phyloP scores from a whole-genome alignment of 2,329 filamentous ascomycete genomes.

The Pyricularia sp. region DNA sequence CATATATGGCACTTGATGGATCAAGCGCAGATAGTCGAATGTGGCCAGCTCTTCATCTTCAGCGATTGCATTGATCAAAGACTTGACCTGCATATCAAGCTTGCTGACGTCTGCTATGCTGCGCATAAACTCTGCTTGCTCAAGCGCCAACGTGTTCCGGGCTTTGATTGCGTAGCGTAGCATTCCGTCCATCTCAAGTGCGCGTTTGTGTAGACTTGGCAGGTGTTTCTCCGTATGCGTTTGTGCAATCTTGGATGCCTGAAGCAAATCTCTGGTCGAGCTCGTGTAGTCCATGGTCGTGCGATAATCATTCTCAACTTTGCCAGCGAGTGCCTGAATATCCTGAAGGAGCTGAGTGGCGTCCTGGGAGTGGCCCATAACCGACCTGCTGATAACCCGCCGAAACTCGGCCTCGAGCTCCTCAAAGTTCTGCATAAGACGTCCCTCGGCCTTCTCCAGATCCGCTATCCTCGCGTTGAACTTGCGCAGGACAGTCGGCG shows the following conservation, averaged over 20 bases:
- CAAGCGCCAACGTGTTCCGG: constrained; percentile 53
- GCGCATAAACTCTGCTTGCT: constrained; percentile 64
- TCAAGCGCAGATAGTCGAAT: constrained; percentile 66
- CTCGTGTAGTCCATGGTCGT: constrained; percentile 57
- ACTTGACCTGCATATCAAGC: constrained; percentile 57
- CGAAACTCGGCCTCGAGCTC: constrained; percentile 51
- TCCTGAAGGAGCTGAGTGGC: constrained; percentile 62
- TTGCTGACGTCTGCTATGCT: constrained; percentile 70
- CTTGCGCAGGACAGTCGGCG: constrained; percentile 41
- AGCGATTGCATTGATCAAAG: constrained; percentile 57
- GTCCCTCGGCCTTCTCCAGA: constrained; percentile 45
- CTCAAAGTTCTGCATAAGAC: constrained; percentile 49
- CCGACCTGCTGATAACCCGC: constrained; percentile 39
- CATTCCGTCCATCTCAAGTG: constrained; percentile 48
- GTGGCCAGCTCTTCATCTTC: constrained; percentile 64
- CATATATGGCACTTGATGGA: constrained; percentile 73
- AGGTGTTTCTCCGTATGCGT: constrained; percentile 50
- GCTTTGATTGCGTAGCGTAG: constrained; percentile 45
- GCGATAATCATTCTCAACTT: constrained; percentile 77
- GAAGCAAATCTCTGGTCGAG: constrained; percentile 45
- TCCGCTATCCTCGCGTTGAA: constrained; percentile 48
- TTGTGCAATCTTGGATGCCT: constrained; percentile 50
- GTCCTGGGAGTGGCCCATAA: constrained; percentile 47
- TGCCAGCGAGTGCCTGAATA: constrained; percentile 72
- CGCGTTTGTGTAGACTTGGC: constrained; percentile 42